Evolutionary conservation across 2,329 filamentous ascomycete genomes (phyloP).

Genomic region (Didymella pomorum): DNA sequence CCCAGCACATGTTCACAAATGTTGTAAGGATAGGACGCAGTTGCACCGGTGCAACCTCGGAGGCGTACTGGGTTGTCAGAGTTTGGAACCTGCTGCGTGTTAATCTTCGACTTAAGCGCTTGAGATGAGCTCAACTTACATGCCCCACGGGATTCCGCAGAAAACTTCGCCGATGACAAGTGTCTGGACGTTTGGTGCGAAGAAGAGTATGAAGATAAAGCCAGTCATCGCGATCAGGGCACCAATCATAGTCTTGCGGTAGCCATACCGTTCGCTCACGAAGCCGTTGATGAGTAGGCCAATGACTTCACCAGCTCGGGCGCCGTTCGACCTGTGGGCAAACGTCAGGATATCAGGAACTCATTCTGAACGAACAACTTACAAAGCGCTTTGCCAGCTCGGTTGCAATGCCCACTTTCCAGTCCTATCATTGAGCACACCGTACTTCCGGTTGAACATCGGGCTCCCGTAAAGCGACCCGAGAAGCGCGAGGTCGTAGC

Average conservation of each 20-base stretch:
- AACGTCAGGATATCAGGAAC: not conserved
- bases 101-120: not conserved
- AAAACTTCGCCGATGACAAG: conserved; percentile 56
- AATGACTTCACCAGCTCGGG: conserved; percentile 53
- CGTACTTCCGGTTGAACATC: conserved; percentile 55
- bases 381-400: conserved; percentile 55
- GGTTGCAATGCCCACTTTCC: conserved; percentile 52
- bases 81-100: conserved; percentile 49
- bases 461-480: conserved; percentile 72
- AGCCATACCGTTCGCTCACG: conserved; percentile 55
- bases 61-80: conserved; percentile 56
- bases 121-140: conserved; percentile 23
- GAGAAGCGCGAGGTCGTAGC: conserved; percentile 80
- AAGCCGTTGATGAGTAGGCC: conserved; percentile 57
- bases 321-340: conserved; percentile 50
- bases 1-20: conserved; percentile 77
- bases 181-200: conserved; percentile 52
- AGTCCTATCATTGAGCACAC: conserved; percentile 45
- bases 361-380: conserved; percentile 3
- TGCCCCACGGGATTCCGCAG: conserved; percentile 56
- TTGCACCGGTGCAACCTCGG: conserved; percentile 71
- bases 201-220: conserved; percentile 57
- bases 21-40: conserved; percentile 65
- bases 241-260: conserved; percentile 54
- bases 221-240: conserved; percentile 51